These are phyloP conservation scores for Suillus decipiens DNA, from an alignment of 768 basidiomycete genomes.

Conservation along the genomic window DNA sequence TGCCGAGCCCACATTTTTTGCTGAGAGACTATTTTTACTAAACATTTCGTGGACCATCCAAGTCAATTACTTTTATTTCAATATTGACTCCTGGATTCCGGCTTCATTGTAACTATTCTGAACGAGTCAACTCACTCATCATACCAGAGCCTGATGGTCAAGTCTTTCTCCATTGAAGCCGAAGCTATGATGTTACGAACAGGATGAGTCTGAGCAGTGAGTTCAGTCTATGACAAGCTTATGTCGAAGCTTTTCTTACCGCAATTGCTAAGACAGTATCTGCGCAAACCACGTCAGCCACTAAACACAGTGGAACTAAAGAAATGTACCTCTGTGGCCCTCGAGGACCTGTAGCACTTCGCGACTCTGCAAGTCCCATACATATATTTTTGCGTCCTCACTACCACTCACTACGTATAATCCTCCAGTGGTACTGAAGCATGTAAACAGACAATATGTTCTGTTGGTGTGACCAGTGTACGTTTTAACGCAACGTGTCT, in stretches of 20 bases:
- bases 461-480: slow-evolving; percentile 86
- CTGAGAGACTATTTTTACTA: not conserved
- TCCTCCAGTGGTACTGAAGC: slow-evolving; percentile 58
- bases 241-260: slow-evolving; percentile 39
- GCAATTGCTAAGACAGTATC: slow-evolving; percentile 78
- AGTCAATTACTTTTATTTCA: not conserved
- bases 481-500: slow-evolving; percentile 89
- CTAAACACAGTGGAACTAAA: not conserved
- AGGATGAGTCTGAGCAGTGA: slow-evolving; percentile 68
- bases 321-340: slow-evolving; percentile 71
- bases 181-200: slow-evolving; percentile 75
- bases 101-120: not conserved
- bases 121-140: slow-evolving; percentile 42
- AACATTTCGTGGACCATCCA: not conserved
- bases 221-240: slow-evolving; percentile 7
- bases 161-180: slow-evolving; percentile 87
- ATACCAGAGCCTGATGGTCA: slow-evolving; percentile 81
- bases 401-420: slow-evolving; percentile 85
- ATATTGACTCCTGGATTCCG: not conserved
- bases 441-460: slow-evolving; percentile 76
- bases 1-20: not conserved
- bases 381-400: slow-evolving; percentile 84
- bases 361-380: slow-evolving; percentile 89
- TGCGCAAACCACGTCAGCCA: slow-evolving; percentile 13
- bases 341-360: slow-evolving; percentile 73